These are phyloP conservation scores for Trichoderma semiorbis DNA, from an alignment of 2,329 filamentous ascomycete species.

Conservation along the genomic window DNA sequence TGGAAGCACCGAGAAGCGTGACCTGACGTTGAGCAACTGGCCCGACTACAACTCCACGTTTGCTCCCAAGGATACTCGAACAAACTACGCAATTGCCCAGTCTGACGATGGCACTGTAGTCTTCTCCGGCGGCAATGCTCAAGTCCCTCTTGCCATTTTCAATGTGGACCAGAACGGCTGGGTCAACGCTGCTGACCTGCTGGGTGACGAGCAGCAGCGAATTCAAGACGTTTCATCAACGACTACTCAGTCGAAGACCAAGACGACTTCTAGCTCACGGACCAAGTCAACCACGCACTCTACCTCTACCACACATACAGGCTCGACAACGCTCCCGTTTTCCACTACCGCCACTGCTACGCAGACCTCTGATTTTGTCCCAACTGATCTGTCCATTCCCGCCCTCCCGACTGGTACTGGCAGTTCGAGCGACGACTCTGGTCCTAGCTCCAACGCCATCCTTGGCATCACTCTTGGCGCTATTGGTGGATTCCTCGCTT, in stretches of 20 bases:
- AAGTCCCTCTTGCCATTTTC: conserved; percentile 72
- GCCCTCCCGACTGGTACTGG: conserved; percentile 21
- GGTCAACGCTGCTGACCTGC: conserved; percentile 65
- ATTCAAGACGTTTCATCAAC: conserved; percentile 31
- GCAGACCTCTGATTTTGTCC: conserved; percentile 23
- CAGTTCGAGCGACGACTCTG: conserved; percentile 29
- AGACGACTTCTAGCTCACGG: conserved; percentile 6
- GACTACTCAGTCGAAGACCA: conserved; percentile 22
- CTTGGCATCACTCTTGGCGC: conserved; percentile 79
- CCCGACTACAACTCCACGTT: conserved; percentile 73
- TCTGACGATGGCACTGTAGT: conserved; percentile 65
- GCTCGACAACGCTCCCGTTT: conserved; percentile 21
- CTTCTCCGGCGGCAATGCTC: conserved; percentile 68
- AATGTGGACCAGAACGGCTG: conserved; percentile 72
- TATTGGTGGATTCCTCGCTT: conserved; percentile 67
- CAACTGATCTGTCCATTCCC: conserved; percentile 21
- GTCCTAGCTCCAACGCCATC: conserved; percentile 52
- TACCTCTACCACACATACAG: conserved; percentile 24
- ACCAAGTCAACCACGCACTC: conserved; percentile 20
- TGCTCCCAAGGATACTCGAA: conserved; percentile 61
- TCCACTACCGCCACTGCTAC: conserved; percentile 21
- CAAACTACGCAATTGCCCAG: conserved; percentile 69
- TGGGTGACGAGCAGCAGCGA: conserved; percentile 44
- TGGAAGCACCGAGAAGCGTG: conserved; percentile 25
- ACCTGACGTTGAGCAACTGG: conserved; percentile 62